phyloP scores from a whole-genome alignment of 2,329 filamentous ascomycete species.

The Aspergillus unguis region DNA sequence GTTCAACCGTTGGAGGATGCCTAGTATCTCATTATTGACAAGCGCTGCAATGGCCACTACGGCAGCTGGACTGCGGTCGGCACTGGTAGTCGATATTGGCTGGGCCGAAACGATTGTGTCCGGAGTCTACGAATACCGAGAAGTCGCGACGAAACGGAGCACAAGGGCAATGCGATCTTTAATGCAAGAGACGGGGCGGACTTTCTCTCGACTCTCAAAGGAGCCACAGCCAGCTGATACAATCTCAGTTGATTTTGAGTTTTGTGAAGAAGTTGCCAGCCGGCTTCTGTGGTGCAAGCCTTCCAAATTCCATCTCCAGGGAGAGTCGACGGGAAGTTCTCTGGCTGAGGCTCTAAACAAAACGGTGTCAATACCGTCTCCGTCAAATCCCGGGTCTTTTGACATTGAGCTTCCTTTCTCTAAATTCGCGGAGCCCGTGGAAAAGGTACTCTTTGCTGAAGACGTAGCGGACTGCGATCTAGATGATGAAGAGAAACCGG shows the following conservation, averaged over 20 bases:
- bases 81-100: slow-evolving; percentile 81
- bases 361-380: slow-evolving; percentile 47
- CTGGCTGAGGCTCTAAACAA: slow-evolving; percentile 21
- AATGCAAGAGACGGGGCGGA: slow-evolving; percentile 61
- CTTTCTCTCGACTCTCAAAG: slow-evolving; percentile 28
- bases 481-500: slow-evolving; percentile 81
- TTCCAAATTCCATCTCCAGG: slow-evolving; percentile 8
- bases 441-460: slow-evolving; percentile 68
- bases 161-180: slow-evolving; percentile 72
- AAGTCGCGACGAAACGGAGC: slow-evolving; percentile 67
- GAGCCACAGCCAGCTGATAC: slow-evolving; percentile 34
- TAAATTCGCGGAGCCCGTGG: slow-evolving; percentile 68
- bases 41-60: slow-evolving; percentile 70
- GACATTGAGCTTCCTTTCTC: slow-evolving; percentile 64
- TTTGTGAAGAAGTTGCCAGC: slow-evolving; percentile 74
- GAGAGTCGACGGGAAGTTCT: slow-evolving; percentile 1
- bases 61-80: slow-evolving; percentile 80
- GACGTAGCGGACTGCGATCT: slow-evolving; percentile 55
- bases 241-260: slow-evolving; percentile 63
- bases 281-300: slow-evolving; percentile 73
- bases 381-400: slow-evolving; percentile 36
- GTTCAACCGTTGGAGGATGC: slow-evolving; percentile 76
- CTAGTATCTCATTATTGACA: slow-evolving; percentile 76
- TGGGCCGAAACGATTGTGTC: slow-evolving; percentile 89
- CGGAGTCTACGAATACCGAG: slow-evolving; percentile 84